phyloP scores from a whole-genome alignment of 2,329 filamentous ascomycete species.

The Laburnicola sp. region DNA sequence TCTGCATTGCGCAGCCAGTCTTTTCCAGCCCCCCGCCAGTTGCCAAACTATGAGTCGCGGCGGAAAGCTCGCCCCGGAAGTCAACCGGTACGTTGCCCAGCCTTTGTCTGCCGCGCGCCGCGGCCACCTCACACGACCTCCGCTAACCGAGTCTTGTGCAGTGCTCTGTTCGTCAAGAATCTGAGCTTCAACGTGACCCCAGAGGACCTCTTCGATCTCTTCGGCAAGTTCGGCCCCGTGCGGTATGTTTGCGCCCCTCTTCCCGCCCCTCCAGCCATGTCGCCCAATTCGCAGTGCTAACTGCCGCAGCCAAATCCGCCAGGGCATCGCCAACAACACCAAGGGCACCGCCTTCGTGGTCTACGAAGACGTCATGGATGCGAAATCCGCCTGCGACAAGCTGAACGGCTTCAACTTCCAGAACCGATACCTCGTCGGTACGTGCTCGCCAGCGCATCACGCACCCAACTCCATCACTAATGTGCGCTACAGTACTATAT shows the following conservation, averaged over 20 bases:
- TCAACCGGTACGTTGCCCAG: slow-evolving; percentile 77
- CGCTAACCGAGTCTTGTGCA: slow-evolving; percentile 48
- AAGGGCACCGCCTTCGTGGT: slow-evolving; percentile 99
- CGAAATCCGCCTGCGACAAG: slow-evolving; percentile 98
- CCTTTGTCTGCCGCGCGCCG: slow-evolving; percentile 20
- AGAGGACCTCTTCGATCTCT: slow-evolving; percentile 97
- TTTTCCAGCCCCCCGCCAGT: slow-evolving; percentile 24
- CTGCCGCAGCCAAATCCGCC: slow-evolving; percentile 82
- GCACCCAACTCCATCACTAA: slow-evolving; percentile 10
- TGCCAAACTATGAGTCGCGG: slow-evolving; percentile 85
- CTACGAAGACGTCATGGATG: slow-evolving; percentile 99
- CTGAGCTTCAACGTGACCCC: slow-evolving; percentile 99
- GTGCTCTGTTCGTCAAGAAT: slow-evolving; percentile 99
- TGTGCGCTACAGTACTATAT: slow-evolving; percentile 62
- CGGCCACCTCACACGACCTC: slow-evolving; percentile 32
- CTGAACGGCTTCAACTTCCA: slow-evolving; percentile 99
- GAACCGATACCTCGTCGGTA: slow-evolving; percentile 97
- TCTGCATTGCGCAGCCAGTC: slow-evolving; percentile 27
- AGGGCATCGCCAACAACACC: slow-evolving; percentile 94
- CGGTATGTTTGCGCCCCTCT: slow-evolving; percentile 66
- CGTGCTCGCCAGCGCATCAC: slow-evolving; percentile 37
- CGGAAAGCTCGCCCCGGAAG: slow-evolving; percentile 98
- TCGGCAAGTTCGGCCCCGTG: slow-evolving; percentile 95
- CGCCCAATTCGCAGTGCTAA: slow-evolving; percentile 6
- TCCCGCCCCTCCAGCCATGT: slow-evolving; percentile 14